These are phyloP conservation scores for Mortierella sp. DNA, from an alignment of 371 early-diverging fungal genomes.

Conservation along the genomic window DNA sequence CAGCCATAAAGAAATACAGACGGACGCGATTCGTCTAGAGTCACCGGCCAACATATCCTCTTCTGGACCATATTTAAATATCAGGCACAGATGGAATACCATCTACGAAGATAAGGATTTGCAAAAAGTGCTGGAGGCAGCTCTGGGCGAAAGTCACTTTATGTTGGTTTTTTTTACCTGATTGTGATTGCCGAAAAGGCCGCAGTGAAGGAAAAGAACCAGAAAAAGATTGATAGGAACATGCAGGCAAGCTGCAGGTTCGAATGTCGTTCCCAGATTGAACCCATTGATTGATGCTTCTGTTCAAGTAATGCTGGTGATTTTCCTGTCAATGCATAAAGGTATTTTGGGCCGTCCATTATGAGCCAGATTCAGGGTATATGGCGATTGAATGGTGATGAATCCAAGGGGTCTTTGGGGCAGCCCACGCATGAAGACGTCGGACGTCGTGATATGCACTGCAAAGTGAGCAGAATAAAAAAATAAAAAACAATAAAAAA, in stretches of 20 bases:
- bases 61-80: neutral
- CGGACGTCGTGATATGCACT: no score
- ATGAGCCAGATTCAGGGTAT: no score
- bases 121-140: no score
- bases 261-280: constrained; percentile 49
- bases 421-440: no score
- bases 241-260: constrained; percentile 47
- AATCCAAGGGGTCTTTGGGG: no score
- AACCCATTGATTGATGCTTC: constrained; percentile 10
- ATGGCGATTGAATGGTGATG: no score
- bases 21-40: no score
- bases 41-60: neutral
- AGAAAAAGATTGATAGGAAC: constrained; percentile 46
- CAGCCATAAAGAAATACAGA: no score
- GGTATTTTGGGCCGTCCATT: constrained; percentile 9
- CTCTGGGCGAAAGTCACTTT: no score
- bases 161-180: constrained; percentile 41
- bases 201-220: constrained; percentile 48
- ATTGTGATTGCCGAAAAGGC: constrained; percentile 43
- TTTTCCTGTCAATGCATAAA: constrained; percentile 2
- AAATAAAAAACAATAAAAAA: neutral
- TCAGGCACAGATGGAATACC: no score
- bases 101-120: no score
- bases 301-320: constrained; percentile 9
- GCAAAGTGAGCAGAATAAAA: neutral